phyloP scores from a whole-genome alignment of 768 basidiomycete species.

The Mycena amicta region DNA sequence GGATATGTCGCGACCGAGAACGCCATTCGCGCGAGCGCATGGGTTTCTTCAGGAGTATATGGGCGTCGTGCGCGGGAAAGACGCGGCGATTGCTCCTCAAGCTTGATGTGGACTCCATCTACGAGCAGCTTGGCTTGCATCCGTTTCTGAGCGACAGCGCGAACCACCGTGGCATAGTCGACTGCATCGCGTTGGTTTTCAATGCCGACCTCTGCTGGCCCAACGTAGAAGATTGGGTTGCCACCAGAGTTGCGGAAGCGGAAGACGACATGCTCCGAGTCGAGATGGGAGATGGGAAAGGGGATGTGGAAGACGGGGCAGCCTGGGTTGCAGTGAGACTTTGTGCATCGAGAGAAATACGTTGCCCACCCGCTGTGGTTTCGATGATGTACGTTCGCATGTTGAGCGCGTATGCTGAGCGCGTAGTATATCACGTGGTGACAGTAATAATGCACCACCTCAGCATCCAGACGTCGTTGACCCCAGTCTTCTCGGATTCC shows the following conservation, averaged over 20 bases:
- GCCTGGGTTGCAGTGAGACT: neutral
- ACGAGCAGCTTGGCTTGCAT: neutral
- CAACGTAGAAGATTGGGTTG: slow-evolving; percentile 18
- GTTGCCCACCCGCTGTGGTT: neutral
- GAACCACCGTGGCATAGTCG: slow-evolving; percentile 6
- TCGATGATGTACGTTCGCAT: slow-evolving; percentile 6
- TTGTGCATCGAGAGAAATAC: neutral
- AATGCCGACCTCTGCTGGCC: slow-evolving; percentile 17
- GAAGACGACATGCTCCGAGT: neutral
- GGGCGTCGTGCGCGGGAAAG: neutral
- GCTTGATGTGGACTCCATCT: neutral
- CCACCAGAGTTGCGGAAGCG: slow-evolving; percentile 14
- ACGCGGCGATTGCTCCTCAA: neutral
- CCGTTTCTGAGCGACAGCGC: neutral
- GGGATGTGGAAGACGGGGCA: slow-evolving; percentile 18
- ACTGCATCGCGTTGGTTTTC: neutral
- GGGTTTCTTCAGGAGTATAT: neutral
- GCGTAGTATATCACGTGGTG: neutral
- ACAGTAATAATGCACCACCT: neutral
- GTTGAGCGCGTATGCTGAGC: neutral
- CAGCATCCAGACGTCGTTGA: slow-evolving; percentile 12
- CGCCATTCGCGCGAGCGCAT: neutral
- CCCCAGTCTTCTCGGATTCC: slow-evolving; percentile 41
- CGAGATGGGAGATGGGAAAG: slow-evolving; percentile 7
- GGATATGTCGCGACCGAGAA: neutral